Percentiles rank a stretch among this genome's conserved stretches.
These are phyloP conservation scores for Lactifluus subvellereus DNA, from an alignment of 768 basidiomycete species.

Conservation along the genomic window DNA sequence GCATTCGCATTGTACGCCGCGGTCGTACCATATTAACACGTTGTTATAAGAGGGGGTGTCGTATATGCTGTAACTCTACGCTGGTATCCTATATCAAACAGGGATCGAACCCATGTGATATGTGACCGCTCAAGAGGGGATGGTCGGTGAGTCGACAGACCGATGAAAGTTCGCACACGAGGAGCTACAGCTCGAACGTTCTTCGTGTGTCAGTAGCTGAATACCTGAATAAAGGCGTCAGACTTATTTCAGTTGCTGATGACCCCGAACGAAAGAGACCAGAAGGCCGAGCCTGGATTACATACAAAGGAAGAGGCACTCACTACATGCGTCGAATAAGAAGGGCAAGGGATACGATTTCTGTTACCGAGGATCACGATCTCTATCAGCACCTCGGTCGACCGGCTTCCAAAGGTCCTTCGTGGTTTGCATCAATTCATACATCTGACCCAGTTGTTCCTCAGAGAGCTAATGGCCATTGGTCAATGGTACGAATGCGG, in stretches of 20 bases:
- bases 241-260: too few species aligned
- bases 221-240: too few species aligned
- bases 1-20: slow-evolving; percentile 4
- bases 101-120: background rate
- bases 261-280: too few species aligned
- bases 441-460: slow-evolving; percentile 89
- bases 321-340: background rate
- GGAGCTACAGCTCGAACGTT: too few species aligned
- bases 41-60: background rate
- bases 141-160: too few species aligned
- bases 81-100: background rate
- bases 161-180: too few species aligned
- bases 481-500: background rate
- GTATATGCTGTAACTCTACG: background rate
- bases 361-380: background rate
- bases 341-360: background rate
- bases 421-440: slow-evolving; percentile 90
- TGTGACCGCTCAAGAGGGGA: background rate
- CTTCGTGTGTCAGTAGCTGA: too few species aligned
- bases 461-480: slow-evolving; percentile 60
- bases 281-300: too few species aligned
- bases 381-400: slow-evolving; percentile 8
- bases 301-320: background rate
- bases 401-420: slow-evolving; percentile 80
- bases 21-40: background rate